Conservation (phyloP, 179 eudicot species). For the Sideroxylon spinosum region DNA sequence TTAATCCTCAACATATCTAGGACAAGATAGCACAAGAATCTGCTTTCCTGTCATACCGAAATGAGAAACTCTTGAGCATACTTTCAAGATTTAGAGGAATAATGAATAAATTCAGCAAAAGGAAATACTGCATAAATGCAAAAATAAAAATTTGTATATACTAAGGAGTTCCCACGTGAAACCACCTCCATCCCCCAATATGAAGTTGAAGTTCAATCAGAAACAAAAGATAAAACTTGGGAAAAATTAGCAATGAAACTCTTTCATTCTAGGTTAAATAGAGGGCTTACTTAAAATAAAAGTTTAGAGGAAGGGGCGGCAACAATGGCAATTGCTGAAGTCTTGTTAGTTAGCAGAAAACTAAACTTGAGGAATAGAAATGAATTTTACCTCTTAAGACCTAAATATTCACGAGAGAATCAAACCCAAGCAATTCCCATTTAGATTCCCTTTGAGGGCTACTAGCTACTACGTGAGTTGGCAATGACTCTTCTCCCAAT, state of each 20-base stretch:
- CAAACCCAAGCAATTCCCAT: constrained; percentile 90
- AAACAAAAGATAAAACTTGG: background rate
- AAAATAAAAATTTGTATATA: background rate
- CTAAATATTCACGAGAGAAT: constrained; percentile 95
- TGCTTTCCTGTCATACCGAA: constrained; percentile 90
- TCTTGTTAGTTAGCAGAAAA: background rate
- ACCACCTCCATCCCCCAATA: background rate
- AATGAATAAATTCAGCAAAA: background rate
- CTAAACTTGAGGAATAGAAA: constrained; percentile 7
- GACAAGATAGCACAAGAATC: constrained; percentile 72
- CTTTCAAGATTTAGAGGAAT: background rate
- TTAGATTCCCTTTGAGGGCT: constrained; percentile 74
- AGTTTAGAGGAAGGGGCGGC: background rate
- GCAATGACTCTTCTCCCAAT: constrained; percentile 28
- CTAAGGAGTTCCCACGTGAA: background rate
- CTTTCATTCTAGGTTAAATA: background rate
- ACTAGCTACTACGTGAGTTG: constrained; percentile 37
- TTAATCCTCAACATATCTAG: constrained; percentile 80
- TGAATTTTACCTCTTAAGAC: constrained; percentile 69
- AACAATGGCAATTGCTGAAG: background rate
- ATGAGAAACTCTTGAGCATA: constrained; percentile 20
- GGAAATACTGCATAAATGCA: constrained; percentile 2
- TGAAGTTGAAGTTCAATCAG: background rate
- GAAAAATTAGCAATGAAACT: background rate
- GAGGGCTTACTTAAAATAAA: constrained; percentile 8